Evolutionary conservation across 805 yeast species (phyloP).

Genomic region (Candida hispaniensis): DNA sequence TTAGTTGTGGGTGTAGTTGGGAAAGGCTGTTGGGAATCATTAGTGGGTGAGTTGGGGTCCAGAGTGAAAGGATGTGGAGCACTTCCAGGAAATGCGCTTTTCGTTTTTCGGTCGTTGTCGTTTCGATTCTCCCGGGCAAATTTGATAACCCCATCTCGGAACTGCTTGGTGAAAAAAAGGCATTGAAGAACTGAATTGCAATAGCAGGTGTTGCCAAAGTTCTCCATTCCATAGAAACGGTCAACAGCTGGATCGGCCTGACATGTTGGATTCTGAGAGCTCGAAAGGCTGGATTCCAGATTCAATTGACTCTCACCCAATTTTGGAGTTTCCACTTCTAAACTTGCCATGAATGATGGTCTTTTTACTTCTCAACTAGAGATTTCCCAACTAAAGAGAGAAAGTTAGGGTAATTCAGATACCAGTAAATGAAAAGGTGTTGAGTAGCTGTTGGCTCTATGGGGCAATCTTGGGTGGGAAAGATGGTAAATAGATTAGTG

Average conservation of each 20-base stretch:
- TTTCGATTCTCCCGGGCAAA: no score
- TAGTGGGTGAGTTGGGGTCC: slow-evolving; percentile 20
- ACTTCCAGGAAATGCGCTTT: slow-evolving; percentile 29
- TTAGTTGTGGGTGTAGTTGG: background rate
- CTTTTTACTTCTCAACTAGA: no score
- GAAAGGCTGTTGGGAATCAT: background rate
- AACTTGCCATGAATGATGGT: no score
- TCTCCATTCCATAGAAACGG: slow-evolving; percentile 36
- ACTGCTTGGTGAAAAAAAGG: slow-evolving; percentile 59
- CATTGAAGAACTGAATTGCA: slow-evolving; percentile 90
- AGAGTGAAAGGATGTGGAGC: slow-evolving; percentile 29
- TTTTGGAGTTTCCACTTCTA: no score
- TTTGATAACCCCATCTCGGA: slow-evolving; percentile 46
- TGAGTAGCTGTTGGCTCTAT: no score
- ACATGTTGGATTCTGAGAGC: background rate
- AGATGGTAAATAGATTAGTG: no score
- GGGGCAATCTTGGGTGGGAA: no score
- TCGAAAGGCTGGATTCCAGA: no score
- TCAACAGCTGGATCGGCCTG: slow-evolving; percentile 20
- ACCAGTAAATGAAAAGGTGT: no score
- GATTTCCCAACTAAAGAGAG: no score
- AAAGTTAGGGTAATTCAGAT: no score
- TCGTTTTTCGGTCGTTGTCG: slow-evolving; percentile 27
- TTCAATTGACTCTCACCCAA: no score
- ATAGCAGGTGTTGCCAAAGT: slow-evolving; percentile 66